phyloP scores from a whole-genome alignment of 495 filamentous ascomycete genomes.

The Parathielavia hyrcaniae region DNA sequence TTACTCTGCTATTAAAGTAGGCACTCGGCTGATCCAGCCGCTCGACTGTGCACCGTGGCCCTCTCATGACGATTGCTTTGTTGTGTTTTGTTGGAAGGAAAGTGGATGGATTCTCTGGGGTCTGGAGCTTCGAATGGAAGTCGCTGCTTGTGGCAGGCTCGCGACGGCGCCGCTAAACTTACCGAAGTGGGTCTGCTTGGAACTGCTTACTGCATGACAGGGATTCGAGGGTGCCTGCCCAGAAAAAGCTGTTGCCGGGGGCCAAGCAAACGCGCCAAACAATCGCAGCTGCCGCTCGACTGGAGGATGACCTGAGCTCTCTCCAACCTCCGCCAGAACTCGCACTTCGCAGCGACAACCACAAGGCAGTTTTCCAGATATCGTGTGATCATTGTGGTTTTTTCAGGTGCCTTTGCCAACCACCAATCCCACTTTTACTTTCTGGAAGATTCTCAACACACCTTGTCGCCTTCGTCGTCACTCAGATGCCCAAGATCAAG shows the following conservation, averaged over 20 bases:
- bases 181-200: slow-evolving; percentile 9
- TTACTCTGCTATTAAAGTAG: slow-evolving; percentile 74
- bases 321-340: slow-evolving; percentile 8
- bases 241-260: slow-evolving; percentile 10
- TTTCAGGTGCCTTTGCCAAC: neutral
- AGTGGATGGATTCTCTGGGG: slow-evolving; percentile 5
- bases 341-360: slow-evolving; percentile 3
- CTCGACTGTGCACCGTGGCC: slow-evolving; percentile 63
- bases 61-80: slow-evolving; percentile 18
- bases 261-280: slow-evolving; percentile 14
- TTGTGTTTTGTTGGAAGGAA: slow-evolving; percentile 9
- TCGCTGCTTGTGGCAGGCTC: neutral
- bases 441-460: neutral
- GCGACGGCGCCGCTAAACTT: neutral
- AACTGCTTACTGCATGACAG: neutral
- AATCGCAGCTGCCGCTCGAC: slow-evolving; percentile 3
- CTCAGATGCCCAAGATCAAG: slow-evolving; percentile 68
- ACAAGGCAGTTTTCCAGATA: neutral
- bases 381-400: neutral
- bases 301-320: neutral
- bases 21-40: slow-evolving; percentile 83
- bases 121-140: neutral
- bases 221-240: slow-evolving; percentile 8
- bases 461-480: neutral
- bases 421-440: too few species aligned